These are phyloP conservation scores for Colletotrichum sp. DNA, from an alignment of 2,329 filamentous ascomycete species.

Conservation along the genomic window DNA sequence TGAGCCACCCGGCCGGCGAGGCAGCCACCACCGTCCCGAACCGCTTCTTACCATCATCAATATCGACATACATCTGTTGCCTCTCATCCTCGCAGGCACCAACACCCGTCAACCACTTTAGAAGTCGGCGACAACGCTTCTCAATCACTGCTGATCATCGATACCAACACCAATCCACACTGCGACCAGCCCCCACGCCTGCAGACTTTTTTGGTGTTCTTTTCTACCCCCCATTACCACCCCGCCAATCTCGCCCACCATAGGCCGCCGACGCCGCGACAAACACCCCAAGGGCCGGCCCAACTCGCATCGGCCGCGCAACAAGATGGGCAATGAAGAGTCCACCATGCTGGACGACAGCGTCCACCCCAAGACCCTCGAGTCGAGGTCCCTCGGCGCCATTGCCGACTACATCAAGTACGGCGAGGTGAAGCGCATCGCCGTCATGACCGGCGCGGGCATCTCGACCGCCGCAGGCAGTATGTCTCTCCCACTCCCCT, in stretches of 20 bases:
- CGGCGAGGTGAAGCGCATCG: constrained; percentile 71
- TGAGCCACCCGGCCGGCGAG: not conserved
- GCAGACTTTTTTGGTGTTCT: not conserved
- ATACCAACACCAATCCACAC: rapidly evolving
- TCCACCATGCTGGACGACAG: constrained; percentile 71
- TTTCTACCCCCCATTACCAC: not conserved
- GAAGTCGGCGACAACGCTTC: not conserved
- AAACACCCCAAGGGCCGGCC: constrained; percentile 37
- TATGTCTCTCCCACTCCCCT: constrained; percentile 34
- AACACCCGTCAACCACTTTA: too few species aligned
- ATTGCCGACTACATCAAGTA: constrained; percentile 82
- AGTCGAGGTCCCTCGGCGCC: constrained; percentile 71
- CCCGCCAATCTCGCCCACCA: constrained; percentile 30
- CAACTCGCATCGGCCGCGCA: constrained; percentile 34
- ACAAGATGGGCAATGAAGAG: constrained; percentile 86
- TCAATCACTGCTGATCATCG: not conserved
- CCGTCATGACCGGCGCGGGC: constrained; percentile 90
- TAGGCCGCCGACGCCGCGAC: constrained; percentile 43
- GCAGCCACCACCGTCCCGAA: not conserved
- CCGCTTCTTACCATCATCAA: not conserved
- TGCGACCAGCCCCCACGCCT: not conserved
- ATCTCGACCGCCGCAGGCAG: constrained; percentile 78
- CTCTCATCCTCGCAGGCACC: not conserved
- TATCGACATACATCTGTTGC: not conserved
- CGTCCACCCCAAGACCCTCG: constrained; percentile 68